phyloP scores from a whole-genome alignment of 257 asterid species.

The Gynochthodes officinalis region DNA sequence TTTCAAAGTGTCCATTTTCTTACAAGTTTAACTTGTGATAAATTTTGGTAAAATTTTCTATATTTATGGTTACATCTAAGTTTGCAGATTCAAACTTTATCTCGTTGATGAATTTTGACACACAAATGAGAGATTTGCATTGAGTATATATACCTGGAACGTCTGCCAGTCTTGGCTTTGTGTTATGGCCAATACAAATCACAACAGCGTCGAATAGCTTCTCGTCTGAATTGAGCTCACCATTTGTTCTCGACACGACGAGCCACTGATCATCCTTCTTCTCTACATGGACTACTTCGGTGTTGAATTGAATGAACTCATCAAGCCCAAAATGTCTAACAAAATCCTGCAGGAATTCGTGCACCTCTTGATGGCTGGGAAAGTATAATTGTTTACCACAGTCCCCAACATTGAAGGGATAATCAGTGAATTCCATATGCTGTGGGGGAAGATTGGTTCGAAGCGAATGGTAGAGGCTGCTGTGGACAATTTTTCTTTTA shows the following conservation, averaged over 20 bases:
- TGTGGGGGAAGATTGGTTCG: constrained; percentile 13
- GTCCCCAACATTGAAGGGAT: not conserved
- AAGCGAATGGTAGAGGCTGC: constrained; percentile 18
- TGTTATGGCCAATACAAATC: not conserved
- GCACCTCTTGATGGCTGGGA: constrained; percentile 15
- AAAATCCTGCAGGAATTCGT: constrained; percentile 33
- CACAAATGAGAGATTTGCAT: too few relatives aligned
- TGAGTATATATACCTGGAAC: not conserved
- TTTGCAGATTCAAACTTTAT: not conserved
- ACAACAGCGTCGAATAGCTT: constrained; percentile 4
- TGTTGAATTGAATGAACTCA: constrained; percentile 38
- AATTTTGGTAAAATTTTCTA: too few relatives aligned
- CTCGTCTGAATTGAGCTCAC: not conserved
- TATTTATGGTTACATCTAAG: too few relatives aligned
- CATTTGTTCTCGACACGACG: constrained; percentile 34
- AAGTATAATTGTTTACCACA: not conserved
- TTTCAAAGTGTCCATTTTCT: too few relatives aligned
- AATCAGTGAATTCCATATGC: constrained; percentile 17
- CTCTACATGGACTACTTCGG: constrained; percentile 45
- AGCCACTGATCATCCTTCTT: constrained; percentile 34
- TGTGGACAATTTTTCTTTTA: constrained; percentile 5
- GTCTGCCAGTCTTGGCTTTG: not conserved
- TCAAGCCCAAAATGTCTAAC: constrained; percentile 32
- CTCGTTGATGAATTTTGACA: too few relatives aligned
- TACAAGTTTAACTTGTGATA: too few relatives aligned